Conservation (phyloP, 1,284 basidiomycete genomes). For the Pyrrhoderma lamaoense region DNA sequence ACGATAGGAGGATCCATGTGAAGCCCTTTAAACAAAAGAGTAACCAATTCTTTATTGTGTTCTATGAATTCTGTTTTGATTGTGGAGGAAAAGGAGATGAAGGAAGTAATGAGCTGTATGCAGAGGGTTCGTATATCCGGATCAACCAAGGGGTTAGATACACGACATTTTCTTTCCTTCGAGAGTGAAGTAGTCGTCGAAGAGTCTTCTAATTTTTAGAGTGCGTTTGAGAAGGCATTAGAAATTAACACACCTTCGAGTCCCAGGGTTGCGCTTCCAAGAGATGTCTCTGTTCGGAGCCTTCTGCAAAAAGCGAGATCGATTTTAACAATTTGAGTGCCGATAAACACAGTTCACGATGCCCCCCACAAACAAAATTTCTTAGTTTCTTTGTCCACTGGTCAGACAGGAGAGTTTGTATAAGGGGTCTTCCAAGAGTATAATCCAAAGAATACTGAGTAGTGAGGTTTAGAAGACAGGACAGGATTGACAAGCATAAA, state of each 20-base stretch:
- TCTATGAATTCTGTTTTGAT: constrained; percentile 60
- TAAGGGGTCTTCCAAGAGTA: constrained; percentile 46
- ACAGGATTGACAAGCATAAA: constrained; percentile 44
- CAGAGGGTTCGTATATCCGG: constrained; percentile 69
- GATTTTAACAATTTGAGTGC: constrained; percentile 56
- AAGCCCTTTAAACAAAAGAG: constrained; percentile 62
- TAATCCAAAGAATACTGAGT: constrained; percentile 63
- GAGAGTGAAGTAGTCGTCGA: constrained; percentile 61
- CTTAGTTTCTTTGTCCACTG: constrained; percentile 50
- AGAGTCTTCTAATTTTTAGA: constrained; percentile 39
- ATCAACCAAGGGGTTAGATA: constrained; percentile 31
- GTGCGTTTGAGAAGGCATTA: constrained; percentile 12
- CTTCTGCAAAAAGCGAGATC: constrained; percentile 56
- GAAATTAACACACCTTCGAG: constrained; percentile 43
- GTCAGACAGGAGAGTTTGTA: constrained; percentile 49
- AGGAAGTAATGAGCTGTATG: constrained; percentile 61
- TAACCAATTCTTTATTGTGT: constrained; percentile 54
- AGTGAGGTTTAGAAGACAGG: constrained; percentile 49
- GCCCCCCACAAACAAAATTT: constrained; percentile 46
- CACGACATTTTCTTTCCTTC: constrained; percentile 44
- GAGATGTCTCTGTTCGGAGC: constrained; percentile 51
- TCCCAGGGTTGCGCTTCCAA: constrained; percentile 71
- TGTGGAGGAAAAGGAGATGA: constrained; percentile 44
- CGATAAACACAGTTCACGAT: constrained; percentile 56
- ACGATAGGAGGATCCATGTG: constrained; percentile 53